Conservation (phyloP, 768 basidiomycete species). For the Auricularia sp. region DNA sequence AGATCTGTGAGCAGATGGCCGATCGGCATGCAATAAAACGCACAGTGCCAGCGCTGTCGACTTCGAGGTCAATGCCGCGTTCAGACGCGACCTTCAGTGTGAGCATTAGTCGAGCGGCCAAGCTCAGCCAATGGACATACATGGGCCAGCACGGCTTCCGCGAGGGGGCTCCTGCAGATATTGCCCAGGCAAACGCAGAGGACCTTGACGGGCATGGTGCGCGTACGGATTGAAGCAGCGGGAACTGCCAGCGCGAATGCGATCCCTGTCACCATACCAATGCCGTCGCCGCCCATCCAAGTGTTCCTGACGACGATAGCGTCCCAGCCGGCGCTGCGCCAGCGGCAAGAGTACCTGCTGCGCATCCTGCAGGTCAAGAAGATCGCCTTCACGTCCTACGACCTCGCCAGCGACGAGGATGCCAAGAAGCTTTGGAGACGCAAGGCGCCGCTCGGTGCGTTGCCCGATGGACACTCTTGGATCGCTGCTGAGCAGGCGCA, state of each 20-base stretch:
- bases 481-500: conserved; percentile 17
- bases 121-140: conserved; percentile 13
- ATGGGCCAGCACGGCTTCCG: conserved; percentile 73
- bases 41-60: conserved; percentile 26
- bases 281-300: conserved; percentile 78
- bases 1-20: not conserved
- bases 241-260: not conserved
- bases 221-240: not conserved
- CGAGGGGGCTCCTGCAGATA: conserved; percentile 87
- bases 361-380: conserved; percentile 80
- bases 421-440: conserved; percentile 75
- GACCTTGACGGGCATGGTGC: conserved; percentile 20
- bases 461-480: not conserved
- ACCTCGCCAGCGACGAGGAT: conserved; percentile 74
- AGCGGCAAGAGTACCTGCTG: conserved; percentile 77
- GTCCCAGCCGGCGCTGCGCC: conserved; percentile 64
- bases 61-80: conserved; percentile 53
- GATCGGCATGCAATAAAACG: not conserved
- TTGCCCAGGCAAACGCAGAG: conserved; percentile 74
- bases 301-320: conserved; percentile 83
- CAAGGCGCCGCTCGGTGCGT: conserved; percentile 57
- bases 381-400: conserved; percentile 71
- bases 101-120: conserved; percentile 1
- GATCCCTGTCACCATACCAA: conserved; percentile 15
- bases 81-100: conserved; percentile 37